Evolutionary conservation across 176 grass and related monocot species (phyloP).

Genomic region (Sorghum bicolor): Sorghum_bicolor_NCBIv3 NC_012873.2:4492001-4492500

Average conservation of each 20-base stretch:
- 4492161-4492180: background rate
- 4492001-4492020: too few relatives aligned
- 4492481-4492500: background rate
- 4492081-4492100: background rate
- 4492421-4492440: background rate
- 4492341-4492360: background rate
- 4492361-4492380: background rate
- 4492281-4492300: background rate
- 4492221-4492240: slow-evolving; percentile 6
- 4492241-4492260: slow-evolving; percentile 4
- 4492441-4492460: slow-evolving; percentile 26
- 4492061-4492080: too few relatives aligned
- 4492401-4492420: background rate
- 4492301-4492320: background rate
- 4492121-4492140: background rate
- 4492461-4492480: background rate
- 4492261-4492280: background rate
- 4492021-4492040: too few relatives aligned
- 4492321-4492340: slow-evolving; percentile 7
- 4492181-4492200: slow-evolving; percentile 25
- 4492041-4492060: too few relatives aligned
- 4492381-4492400: background rate
- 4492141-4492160: background rate
- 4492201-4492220: slow-evolving; percentile 2
- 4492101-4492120: background rate